Evolutionary conservation across 768 basidiomycete genomes (phyloP).

Genomic region (Rhodotorula taiwanensis): DNA sequence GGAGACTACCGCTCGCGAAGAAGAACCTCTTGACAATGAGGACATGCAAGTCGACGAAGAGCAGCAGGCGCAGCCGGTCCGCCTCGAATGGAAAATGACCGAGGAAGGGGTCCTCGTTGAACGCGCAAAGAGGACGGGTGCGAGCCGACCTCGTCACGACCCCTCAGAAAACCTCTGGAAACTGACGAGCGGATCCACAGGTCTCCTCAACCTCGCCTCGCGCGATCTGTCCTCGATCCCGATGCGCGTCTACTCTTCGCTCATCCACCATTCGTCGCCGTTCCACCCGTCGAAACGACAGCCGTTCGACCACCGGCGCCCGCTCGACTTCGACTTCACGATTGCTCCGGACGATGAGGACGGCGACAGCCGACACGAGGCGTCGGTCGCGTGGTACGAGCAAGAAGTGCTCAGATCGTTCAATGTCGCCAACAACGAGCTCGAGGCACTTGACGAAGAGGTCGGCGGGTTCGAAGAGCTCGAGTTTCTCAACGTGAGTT

Average conservation of each 20-base stretch:
- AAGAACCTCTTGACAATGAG: neutral
- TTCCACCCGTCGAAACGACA: slow-evolving; percentile 18
- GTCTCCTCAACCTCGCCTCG: slow-evolving; percentile 25
- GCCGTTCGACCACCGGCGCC: neutral
- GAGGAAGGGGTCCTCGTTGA: slow-evolving; percentile 20
- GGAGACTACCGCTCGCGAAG: neutral
- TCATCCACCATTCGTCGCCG: slow-evolving; percentile 11
- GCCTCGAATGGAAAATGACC: slow-evolving; percentile 18
- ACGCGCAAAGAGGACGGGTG: slow-evolving; percentile 14
- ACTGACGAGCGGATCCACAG: neutral
- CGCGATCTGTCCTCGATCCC: slow-evolving; percentile 11
- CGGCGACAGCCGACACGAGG: neutral
- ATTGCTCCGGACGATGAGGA: slow-evolving; percentile 1
- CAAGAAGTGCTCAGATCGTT: slow-evolving; percentile 13
- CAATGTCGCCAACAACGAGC: slow-evolving; percentile 25
- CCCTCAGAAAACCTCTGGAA: neutral
- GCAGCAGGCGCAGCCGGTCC: too few species aligned
- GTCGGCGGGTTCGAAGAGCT: slow-evolving; percentile 27
- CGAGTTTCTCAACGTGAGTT: slow-evolving; percentile 22
- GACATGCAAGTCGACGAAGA: neutral
- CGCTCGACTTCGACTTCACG: neutral
- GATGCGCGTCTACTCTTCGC: slow-evolving; percentile 7
- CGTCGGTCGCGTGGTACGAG: slow-evolving; percentile 22
- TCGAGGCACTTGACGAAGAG: slow-evolving; percentile 9
- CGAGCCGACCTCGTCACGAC: neutral